Base-by-base conservation (phyloP, 129 eudicot genomes). In the Oenanthe sinensis region DNA sequence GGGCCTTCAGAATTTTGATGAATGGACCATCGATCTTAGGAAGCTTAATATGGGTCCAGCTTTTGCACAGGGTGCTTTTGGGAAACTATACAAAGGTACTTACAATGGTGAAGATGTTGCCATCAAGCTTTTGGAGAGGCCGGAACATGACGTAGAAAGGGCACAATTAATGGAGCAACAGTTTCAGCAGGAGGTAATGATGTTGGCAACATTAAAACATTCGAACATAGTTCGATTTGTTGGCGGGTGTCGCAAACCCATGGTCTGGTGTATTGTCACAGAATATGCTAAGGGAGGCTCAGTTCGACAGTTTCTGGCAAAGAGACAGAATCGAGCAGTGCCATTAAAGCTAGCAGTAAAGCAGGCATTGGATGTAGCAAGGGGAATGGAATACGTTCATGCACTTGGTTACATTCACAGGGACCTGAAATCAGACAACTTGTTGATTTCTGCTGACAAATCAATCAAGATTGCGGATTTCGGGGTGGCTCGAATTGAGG, bases 251-350 rank as follows among this genome's bases (percentile, higher is more conserved):
- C 94, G 98, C 77, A 94, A 94, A 80, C 98, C 97, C 68, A 90
- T 91, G 92, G 98, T 94, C 8, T 94, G 98, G 98, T 95, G 98
- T 85, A 88, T 95, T 55, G 88, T 95, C 42, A 95, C 98, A 0
- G 98, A 95, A 78, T 95, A 95, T 84, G 98, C 98, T 13, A 95
- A 90, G 82, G 98, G 98, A 37, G 98, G 98, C 46, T 95, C 98
- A 19, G 98, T 95, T 40, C 86, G 98, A 28, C 97, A 95, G 84
- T 95, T 91, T 88, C 73, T 95, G 83, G 82, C 90, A 0, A 95
- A 85, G 85, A 83, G 98, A 76, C 92, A 87, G 82, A 95, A 92
- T 63, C 83, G 97, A 75, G 85, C 97, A 0, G 98, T 91, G 75
- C 96, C 97, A 65, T 84, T 94, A 86, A 94, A 88, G 73, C 78